phyloP scores from a whole-genome alignment of 768 basidiomycete species.

The Obba rivulosa region DNA sequence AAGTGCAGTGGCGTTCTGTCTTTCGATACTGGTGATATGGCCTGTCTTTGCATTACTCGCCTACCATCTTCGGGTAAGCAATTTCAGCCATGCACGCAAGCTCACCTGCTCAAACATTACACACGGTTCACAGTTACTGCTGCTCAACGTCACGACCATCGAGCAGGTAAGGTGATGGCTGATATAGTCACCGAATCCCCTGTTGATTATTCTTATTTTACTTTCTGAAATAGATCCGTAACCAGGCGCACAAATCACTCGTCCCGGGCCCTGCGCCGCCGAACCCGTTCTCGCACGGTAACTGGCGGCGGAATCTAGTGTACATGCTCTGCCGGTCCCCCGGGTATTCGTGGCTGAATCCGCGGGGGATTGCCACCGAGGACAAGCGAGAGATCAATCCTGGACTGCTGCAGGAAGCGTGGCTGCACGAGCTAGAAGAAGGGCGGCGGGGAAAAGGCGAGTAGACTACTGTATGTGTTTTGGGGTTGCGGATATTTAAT shows the following conservation, averaged over 20 bases:
- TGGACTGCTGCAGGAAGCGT: conserved; percentile 36
- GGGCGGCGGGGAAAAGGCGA: conserved; percentile 14
- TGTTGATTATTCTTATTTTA: conserved; percentile 1
- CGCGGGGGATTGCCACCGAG: conserved; percentile 52
- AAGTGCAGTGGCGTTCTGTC: conserved; percentile 73
- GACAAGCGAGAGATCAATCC: conserved; percentile 78
- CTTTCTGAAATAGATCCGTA: conserved; percentile 57
- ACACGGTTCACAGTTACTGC: conserved; percentile 48
- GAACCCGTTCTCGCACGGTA: conserved; percentile 85
- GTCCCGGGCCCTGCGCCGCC: conserved; percentile 60
- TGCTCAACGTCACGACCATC: conserved; percentile 91
- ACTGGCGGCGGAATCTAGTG: conserved; percentile 66
- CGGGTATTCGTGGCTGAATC: conserved; percentile 77
- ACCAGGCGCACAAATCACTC: conserved; percentile 72
- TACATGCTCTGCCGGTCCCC: conserved; percentile 77
- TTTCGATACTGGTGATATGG: conserved; percentile 74
- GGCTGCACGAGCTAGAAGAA: conserved; percentile 15
- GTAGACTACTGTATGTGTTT: background rate
- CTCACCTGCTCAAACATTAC: background rate
- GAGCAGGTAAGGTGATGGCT: conserved; percentile 62
- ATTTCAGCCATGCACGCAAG: background rate
- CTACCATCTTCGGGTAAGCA: conserved; percentile 83
- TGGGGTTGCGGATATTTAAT: background rate
- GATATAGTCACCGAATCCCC: background rate
- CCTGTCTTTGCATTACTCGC: conserved; percentile 73